These are phyloP conservation scores for Penicillium sp. DNA, from an alignment of 2,329 filamentous ascomycete species.

Conservation along the genomic window DNA sequence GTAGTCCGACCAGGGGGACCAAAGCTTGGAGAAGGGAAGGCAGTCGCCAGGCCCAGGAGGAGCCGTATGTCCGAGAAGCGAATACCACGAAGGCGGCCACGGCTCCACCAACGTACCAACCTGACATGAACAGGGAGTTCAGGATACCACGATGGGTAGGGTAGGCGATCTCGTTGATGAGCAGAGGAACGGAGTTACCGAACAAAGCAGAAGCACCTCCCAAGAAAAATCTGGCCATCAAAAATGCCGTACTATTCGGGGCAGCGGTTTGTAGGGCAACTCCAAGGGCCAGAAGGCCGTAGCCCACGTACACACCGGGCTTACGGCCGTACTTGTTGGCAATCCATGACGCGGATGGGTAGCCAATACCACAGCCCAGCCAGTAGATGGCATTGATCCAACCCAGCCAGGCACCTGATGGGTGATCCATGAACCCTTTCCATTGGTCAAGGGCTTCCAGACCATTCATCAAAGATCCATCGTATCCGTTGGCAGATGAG, in stretches of 20 bases:
- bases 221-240: conserved; percentile 39
- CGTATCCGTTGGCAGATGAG: conserved; percentile 9
- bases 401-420: conserved; percentile 5
- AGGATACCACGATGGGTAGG: conserved; percentile 39
- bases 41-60: conserved; percentile 25
- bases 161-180: conserved; percentile 51
- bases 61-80: conserved; percentile 17
- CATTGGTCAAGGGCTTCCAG: conserved; percentile 8
- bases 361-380: conserved; percentile 29
- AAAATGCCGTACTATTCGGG: conserved; percentile 28
- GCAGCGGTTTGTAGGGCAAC: conserved; percentile 30
- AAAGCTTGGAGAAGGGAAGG: conserved; percentile 23
- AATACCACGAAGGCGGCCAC: conserved; percentile 32
- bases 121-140: conserved; percentile 37
- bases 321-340: conserved; percentile 40
- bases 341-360: conserved; percentile 29
- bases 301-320: conserved; percentile 31
- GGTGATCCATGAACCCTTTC: conserved; percentile 9
- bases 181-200: conserved; percentile 33
- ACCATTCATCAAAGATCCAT: conserved; percentile 12
- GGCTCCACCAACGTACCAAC: conserved; percentile 33
- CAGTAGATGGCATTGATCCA: conserved; percentile 30
- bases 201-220: conserved; percentile 38
- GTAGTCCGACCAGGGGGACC: conserved; percentile 18
- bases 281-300: conserved; percentile 33